Evolutionary conservation across 2,329 filamentous ascomycete genomes (phyloP).

Genomic region (Aspergillus glaucus): DNA sequence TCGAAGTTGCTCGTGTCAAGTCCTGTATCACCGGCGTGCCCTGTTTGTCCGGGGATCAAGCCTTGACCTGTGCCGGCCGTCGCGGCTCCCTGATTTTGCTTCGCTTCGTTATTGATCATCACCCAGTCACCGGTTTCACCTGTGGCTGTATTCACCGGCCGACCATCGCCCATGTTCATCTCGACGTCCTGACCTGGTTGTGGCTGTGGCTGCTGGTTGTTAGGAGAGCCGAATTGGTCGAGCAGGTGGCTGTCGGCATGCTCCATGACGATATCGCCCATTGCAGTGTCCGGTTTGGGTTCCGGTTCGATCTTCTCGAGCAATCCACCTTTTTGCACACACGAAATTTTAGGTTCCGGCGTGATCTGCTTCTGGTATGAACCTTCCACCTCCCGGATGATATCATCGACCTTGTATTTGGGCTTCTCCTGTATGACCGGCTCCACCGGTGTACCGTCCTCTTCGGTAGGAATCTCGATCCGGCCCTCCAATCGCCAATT

Average conservation of each 20-base stretch:
- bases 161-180: conserved; percentile 49
- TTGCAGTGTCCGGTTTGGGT: conserved; percentile 27
- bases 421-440: conserved; percentile 36
- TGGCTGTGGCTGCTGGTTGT: conserved; percentile 35
- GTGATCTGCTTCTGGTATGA: conserved; percentile 62
- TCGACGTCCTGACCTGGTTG: conserved; percentile 25
- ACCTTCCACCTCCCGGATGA: conserved; percentile 68
- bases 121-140: conserved; percentile 65
- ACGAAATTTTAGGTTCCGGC: conserved; percentile 58
- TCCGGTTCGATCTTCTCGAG: conserved; percentile 48
- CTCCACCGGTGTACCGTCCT: conserved; percentile 30
- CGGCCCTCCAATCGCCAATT: conserved; percentile 59
- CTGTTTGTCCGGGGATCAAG: conserved; percentile 18
- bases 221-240: conserved; percentile 44
- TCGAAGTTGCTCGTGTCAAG: conserved; percentile 39
- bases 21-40: conserved; percentile 16
- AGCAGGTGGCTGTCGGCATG: conserved; percentile 24
- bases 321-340: conserved; percentile 71
- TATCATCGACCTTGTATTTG: conserved; percentile 55
- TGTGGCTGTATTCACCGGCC: conserved; percentile 24
- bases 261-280: conserved; percentile 31
- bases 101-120: conserved; percentile 60
- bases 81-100: conserved; percentile 31
- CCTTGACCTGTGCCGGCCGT: conserved; percentile 18
- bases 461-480: conserved; percentile 26